Base-by-base conservation (phyloP, 176 grass and related monocot species). In the Ananas comosus region DNA sequence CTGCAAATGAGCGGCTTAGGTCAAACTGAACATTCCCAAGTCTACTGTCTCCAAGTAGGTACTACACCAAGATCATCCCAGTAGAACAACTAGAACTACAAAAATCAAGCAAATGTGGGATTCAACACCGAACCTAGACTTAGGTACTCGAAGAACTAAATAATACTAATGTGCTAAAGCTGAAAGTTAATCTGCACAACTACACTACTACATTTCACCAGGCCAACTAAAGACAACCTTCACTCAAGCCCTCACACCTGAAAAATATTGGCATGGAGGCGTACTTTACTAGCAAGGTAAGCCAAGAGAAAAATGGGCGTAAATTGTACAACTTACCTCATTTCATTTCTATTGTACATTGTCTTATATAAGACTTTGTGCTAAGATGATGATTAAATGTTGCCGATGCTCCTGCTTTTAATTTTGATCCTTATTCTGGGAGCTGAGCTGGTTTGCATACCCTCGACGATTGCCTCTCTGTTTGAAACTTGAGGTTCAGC, bases 401-500 rank as follows among this genome's bases (percentile, higher is more conserved):
- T 72, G 11, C 70, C 10, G 22, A 63, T 19, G 53, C 25, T 61
- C 51, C 47, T 75, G 65, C 79, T 83, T 66, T 91, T 96, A 51
- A 96, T 79, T 82, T 70, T 88, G 65, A 96, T 96, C 73, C 85
- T 80, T 78, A 96, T 82, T 75, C 79, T 88, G 49, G 88, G 85
- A 10, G 74, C 81, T 25, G 42, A 68, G n/a, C 70, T 66, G 56
- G 87, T 53, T 64, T 74, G 77, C 76, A 79, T 64, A 47, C 51
- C 70, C 57, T 89, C 85, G 64, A 72, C 70, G 27, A 61, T 68
- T 28, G 81, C 72, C 69, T 85, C 84, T 83, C 61, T 82, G 63
- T 65, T 85, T 53, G 87, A 80, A 71, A 78, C 63, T 61, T 87
- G 76, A 67, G 76, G 81, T 69, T 85, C 84, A 52, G 65, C 49